Evolutionary conservation across 23 red algal genomes (phyloP), one percentile per base, ranked within the genome.

Genomic region (Agarophyton chilense): DNA sequence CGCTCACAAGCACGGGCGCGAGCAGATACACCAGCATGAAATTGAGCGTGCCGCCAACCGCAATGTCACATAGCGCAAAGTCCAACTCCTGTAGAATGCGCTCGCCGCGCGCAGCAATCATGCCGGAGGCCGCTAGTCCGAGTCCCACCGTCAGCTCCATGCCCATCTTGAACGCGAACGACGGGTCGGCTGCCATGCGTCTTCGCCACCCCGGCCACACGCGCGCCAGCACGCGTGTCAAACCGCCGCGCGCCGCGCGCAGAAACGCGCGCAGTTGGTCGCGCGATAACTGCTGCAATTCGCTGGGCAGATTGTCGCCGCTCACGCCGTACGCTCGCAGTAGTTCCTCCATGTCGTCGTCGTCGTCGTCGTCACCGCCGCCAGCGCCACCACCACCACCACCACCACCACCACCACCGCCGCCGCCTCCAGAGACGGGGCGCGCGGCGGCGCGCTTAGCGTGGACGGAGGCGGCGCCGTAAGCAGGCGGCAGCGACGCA

Each of bases 131-230:
- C 22, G 92, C 89, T 32, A 98, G 92, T 8, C 89, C 83, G 1
- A 98, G 72, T 5, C 96, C 96, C 34, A 98, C 78, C 29, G 96
- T 95, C 72, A 93, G 87, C 91, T 98, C 96, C 96, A 98, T 98
- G 22, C 89, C 55, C 57, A 98, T 62, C 61, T 98, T 98, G 87
- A 98, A 98, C 36, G 86, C 85, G 53, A 98, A 98, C 13, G 94
- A 67, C 31, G 89, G 80, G 72, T 98, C 96, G 43, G 87, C 93
- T 2, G 84, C 66, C 16, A 94, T 72, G 47, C 92, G 86, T 17
- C 86, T 60, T 26, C 82, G 83, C 92, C 91, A 98, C 21, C 86
- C 96, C 0, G 96, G 92, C 92, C 87, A 98, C 12, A 64, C 41
- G 6, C 72, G 50, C 17, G 95, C 75, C 19, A 97, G 72, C 45